phyloP scores from a whole-genome alignment of 768 basidiomycete species.

The Psilocybe cyanescens region DNA sequence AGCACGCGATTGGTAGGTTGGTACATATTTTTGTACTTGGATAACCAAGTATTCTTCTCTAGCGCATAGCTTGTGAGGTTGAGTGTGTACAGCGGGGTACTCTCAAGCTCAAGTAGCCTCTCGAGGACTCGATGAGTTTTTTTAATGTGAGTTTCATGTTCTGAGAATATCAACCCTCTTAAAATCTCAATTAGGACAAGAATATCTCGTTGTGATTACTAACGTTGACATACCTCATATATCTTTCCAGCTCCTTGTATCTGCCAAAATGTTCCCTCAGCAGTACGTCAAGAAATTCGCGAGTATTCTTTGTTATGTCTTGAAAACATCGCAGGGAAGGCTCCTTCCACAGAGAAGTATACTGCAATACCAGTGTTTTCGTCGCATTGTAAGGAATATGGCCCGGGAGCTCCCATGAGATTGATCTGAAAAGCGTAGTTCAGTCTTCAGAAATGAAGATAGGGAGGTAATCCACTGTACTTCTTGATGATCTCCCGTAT shows the following conservation, averaged over 20 bases:
- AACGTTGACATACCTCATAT: constrained; percentile 24
- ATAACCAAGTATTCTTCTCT: not conserved
- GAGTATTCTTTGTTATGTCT: constrained; percentile 18
- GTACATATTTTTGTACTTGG: not conserved
- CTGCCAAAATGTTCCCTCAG: constrained; percentile 32
- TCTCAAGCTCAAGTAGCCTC: not conserved
- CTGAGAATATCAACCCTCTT: not conserved
- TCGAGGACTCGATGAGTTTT: not conserved
- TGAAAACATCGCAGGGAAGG: constrained; percentile 35
- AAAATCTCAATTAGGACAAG: too few species aligned
- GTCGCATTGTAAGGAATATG: constrained; percentile 40
- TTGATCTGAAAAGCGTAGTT: constrained; percentile 26
- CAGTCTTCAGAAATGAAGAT: too few species aligned
- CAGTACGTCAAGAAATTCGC: constrained; percentile 21
- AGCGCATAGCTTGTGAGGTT: constrained; percentile 25
- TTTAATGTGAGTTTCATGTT: not conserved
- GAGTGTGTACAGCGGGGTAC: not conserved
- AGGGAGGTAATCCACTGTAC: constrained; percentile 20
- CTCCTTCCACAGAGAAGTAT: constrained; percentile 30
- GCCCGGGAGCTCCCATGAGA: constrained; percentile 40
- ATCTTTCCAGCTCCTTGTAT: constrained; percentile 28
- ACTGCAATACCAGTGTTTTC: constrained; percentile 28
- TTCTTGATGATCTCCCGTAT: constrained; percentile 32
- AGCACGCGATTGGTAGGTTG: not conserved
- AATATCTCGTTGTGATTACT: too few species aligned